Evolutionary conservation across 2,329 filamentous ascomycete species (phyloP).

Genomic region (Phaeosphaeriaceae sp.): DNA sequence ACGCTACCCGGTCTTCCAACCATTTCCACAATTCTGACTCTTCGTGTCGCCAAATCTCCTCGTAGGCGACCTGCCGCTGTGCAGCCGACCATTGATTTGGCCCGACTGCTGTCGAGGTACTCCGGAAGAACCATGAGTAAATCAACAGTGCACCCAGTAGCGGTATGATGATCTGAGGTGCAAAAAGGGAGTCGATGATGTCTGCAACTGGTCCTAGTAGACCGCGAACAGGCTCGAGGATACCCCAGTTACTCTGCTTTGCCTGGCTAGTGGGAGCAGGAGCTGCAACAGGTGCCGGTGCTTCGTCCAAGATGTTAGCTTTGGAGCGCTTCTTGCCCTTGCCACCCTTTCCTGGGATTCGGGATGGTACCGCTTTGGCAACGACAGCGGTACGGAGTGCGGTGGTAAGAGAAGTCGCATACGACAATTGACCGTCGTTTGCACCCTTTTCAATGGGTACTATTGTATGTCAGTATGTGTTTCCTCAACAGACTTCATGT

Average conservation of each 20-base stretch:
- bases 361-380: conserved; percentile 60
- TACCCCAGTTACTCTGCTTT: conserved; percentile 67
- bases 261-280: conserved; percentile 31
- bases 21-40: conserved; percentile 92
- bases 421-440: conserved; percentile 84
- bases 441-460: conserved; percentile 96
- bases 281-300: conserved; percentile 45
- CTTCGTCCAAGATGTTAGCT: conserved; percentile 58
- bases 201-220: conserved; percentile 74
- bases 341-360: conserved; percentile 56
- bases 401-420: conserved; percentile 80
- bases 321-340: conserved; percentile 64
- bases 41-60: conserved; percentile 89
- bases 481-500: too few species aligned
- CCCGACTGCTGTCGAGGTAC: conserved; percentile 37
- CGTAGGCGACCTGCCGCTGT: conserved; percentile 81
- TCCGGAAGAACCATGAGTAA: conserved; percentile 44
- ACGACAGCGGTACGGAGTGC: conserved; percentile 76
- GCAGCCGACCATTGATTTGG: conserved; percentile 53
- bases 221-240: conserved; percentile 78
- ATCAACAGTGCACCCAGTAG: conserved; percentile 67
- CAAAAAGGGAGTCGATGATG: conserved; percentile 74
- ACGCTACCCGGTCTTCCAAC: conserved; percentile 84
- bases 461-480: conserved; percentile 48
- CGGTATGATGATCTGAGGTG: conserved; percentile 77